Evolutionary conservation across 1,139 yeast genomes (phyloP), one percentile per base, ranked within the genome.

Genomic region (Pneumocystis jirovecii): DNA sequence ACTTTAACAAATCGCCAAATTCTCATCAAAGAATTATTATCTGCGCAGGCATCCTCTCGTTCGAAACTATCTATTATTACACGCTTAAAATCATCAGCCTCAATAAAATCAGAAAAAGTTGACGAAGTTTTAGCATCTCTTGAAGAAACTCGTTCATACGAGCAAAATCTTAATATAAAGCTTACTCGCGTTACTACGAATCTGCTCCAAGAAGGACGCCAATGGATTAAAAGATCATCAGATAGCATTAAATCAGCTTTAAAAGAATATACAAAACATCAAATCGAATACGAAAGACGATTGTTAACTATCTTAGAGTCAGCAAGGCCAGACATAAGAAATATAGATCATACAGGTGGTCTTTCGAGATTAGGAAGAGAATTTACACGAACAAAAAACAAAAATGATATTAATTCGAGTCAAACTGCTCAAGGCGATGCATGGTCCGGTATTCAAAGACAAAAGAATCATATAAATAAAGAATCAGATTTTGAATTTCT

Each of bases 1-100:
- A 87, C 96, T 0, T 78, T 93, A 66, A 95, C 98, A 0, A 91
- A 91, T 75, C 81, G 98, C 66, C 96, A 95, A 75, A 79, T 93
- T 66, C 77, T 93, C 62, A 93, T 93, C 96, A 81, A 97, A 66
- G 98, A 95, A 70, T 78, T 89, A 64, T 73, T 83, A 35, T 87
- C 84, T 71, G 95, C 97, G 0, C 96, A 91, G 72, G 82, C 84
- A 5, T 83, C 81, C 68, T 84, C 96, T 1, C 83, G 82, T 70
- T 76, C 83, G 37, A 87, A 84, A 72, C 96, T 89, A 71, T 82
- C 83, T 64, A 81, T 83, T 17, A 96, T 96, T 0, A 82, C 87
- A 39, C 85, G 86, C 70, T 80, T 91, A 65, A 86, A 89, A 72
- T 85, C 83, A 68, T 87, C 85, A 69, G 79, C 90, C 34, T 69